These are phyloP conservation scores for Aureobasidium sp. DNA, from an alignment of 2,329 filamentous ascomycete genomes.

Conservation along the genomic window DNA sequence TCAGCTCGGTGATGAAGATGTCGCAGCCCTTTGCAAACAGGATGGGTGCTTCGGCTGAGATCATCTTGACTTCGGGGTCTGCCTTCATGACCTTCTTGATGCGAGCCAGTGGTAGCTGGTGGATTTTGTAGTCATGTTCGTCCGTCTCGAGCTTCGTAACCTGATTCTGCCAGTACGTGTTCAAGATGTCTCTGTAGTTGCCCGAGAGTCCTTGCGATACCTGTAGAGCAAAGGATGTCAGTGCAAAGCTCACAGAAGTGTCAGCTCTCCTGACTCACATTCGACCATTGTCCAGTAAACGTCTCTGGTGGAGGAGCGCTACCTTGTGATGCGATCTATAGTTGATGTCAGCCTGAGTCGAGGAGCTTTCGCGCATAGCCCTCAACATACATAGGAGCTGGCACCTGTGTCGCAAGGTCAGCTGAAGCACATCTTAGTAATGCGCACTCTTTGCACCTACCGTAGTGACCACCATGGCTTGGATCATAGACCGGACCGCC, in stretches of 20 bases:
- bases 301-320: constrained; percentile 84
- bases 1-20: constrained; percentile 97
- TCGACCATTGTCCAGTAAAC: constrained; percentile 91
- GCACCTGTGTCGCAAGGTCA: constrained; percentile 46
- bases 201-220: constrained; percentile 92
- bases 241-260: background rate
- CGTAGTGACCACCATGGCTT: constrained; percentile 43
- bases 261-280: constrained; percentile 51
- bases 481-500: constrained; percentile 44
- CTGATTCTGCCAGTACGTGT: constrained; percentile 98
- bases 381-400: constrained; percentile 56
- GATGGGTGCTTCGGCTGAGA: constrained; percentile 94
- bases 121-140: constrained; percentile 96
- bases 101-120: constrained; percentile 90
- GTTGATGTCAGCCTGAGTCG: constrained; percentile 18
- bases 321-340: constrained; percentile 76
- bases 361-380: constrained; percentile 9
- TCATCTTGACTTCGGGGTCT: constrained; percentile 99
- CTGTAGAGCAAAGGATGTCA: constrained; percentile 38
- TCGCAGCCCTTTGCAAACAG: constrained; percentile 97
- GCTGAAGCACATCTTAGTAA: background rate
- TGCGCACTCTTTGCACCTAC: constrained; percentile 25
- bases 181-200: constrained; percentile 92
- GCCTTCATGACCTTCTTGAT: constrained; percentile 99
- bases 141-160: constrained; percentile 93